Base-by-base conservation (phyloP, 1,139 yeast genomes). In the Taphrina wiesneri region DNA sequence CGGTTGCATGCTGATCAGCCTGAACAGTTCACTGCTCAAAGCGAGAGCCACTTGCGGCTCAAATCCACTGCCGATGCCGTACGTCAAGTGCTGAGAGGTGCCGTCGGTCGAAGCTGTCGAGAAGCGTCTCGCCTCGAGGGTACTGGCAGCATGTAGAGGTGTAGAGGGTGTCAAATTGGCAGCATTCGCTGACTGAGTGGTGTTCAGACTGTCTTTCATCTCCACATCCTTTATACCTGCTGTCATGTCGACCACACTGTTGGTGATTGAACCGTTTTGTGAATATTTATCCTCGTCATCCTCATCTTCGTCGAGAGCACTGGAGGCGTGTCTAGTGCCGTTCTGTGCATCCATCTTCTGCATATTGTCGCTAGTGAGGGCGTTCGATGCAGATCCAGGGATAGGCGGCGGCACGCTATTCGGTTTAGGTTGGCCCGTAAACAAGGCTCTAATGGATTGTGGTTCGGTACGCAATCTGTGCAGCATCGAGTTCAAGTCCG, bases 401-500 rank as follows among this genome's bases (percentile, higher is more conserved):
- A 9, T 7, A 9, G 49, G 49, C 6, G 49, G 49, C 21, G 49
- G 49, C 9, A 17, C 36, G 19, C 28, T 45, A n/a, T 45, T 25
- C 13, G 41, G 26, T n/a, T 26, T 19, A 11, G 52, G 43, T 51
- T 49, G 36, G 30, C 56, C 64, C 1, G 45, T 41, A 19, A 60
- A 41, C 51, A 60, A 23, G 26, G 56, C 46, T 41, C 47, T 49
- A 34, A 60, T 52, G 30, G 43, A 25, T 9, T 49, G 46, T 39
- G 64, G 64, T 13, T 60, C 57, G 47, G 30, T 51, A 3, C 57
- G 36, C 32, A 60, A 46, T 36, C 39, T 60, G 21, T 49, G 64
- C 51, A 60, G 26, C 57, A 60, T 25, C 7, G 39, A 26, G 19
- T 49, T 60, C 43, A 60, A 34, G 30, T 60, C 64, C 15, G 57